Conservation (phyloP, 306 rosid species). For the Prunus salicina region DNA sequence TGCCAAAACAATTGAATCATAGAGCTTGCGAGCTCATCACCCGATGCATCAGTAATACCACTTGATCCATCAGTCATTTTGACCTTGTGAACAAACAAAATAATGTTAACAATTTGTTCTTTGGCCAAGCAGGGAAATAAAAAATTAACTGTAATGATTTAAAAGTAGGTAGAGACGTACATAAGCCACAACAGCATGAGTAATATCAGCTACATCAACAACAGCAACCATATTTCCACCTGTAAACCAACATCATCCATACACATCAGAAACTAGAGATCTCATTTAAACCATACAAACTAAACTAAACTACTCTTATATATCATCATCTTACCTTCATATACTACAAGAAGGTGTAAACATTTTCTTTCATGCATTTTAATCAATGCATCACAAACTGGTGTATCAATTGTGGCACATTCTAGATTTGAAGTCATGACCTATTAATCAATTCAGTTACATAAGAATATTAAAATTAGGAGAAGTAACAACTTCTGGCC, state of each 20-base stretch:
- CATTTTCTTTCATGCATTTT: constrained; percentile 88
- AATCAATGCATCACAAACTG: constrained; percentile 91
- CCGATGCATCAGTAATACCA: constrained; percentile 54
- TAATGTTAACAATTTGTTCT: neutral
- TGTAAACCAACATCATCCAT: constrained; percentile 30
- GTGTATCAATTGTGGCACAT: constrained; percentile 74
- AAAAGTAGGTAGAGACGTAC: constrained; percentile 41
- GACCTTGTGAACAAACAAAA: constrained; percentile 50
- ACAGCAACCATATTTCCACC: constrained; percentile 76
- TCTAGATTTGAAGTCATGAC: constrained; percentile 95
- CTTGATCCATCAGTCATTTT: too few species aligned
- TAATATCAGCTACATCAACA: constrained; percentile 75
- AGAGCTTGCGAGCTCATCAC: constrained; percentile 61
- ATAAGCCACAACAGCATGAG: constrained; percentile 89
- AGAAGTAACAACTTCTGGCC: neutral
- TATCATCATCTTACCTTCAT: constrained; percentile 54
- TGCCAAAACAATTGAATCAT: constrained; percentile 97
- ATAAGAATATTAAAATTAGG: neutral
- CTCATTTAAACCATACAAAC: neutral
- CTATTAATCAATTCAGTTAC: constrained; percentile 33
- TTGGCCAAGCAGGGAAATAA: neutral
- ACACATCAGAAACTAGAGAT: constrained; percentile 30
- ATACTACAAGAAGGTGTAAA: constrained; percentile 82
- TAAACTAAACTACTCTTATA: neutral
- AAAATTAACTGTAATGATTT: neutral